Base-by-base conservation (phyloP, 345 rosid genomes). In the Euclidium syriacum region DNA sequence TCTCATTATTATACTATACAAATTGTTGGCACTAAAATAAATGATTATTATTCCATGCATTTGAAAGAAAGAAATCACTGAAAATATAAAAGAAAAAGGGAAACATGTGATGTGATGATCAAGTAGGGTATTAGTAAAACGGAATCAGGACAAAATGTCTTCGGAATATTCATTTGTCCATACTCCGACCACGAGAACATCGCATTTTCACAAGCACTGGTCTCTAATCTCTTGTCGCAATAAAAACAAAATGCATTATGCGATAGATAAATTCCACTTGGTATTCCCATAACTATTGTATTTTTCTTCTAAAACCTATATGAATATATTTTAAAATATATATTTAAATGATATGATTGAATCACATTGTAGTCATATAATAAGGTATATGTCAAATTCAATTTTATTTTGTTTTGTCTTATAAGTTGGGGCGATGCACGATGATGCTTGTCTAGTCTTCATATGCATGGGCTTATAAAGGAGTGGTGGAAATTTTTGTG, bases 81-180 rank as follows among this genome's bases (percentile, higher is more conserved):
- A 18, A 43, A 43, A 33, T 6, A 15, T 15, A 35, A 27, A 50
- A 26, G 11, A 50, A 39, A 58, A 68, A 51, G 53, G 32, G 66
- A 41, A 30, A 41, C 73, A 68, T 59, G 73, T 68, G 66, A 51
- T 58, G 60, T 68, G 60, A 68, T 68, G 39, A 67, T 57, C 60
- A 68, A 29, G 66, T 58, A 59, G 66, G 65, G 34, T 46, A 65
- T 42, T n/a, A 33, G 53, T 3, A 29, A n/a, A 59, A 51, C 23
- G 36, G 53, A 9, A 51, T 41, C 67, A 51, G 19, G 48, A 42
- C 73, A 68, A 68, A 59, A 59, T 26, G 67, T 8, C 23, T 51
- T 68, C 73, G 67, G 66, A 51, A 51, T 60, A 68, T 68, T 51
- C 73, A 59, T 59, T 68, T 68, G 73, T 68, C 67, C 67, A 68